These are phyloP conservation scores for Candolleomyces aberdarensis DNA, from an alignment of 768 basidiomycete species.

Conservation along the genomic window DNA sequence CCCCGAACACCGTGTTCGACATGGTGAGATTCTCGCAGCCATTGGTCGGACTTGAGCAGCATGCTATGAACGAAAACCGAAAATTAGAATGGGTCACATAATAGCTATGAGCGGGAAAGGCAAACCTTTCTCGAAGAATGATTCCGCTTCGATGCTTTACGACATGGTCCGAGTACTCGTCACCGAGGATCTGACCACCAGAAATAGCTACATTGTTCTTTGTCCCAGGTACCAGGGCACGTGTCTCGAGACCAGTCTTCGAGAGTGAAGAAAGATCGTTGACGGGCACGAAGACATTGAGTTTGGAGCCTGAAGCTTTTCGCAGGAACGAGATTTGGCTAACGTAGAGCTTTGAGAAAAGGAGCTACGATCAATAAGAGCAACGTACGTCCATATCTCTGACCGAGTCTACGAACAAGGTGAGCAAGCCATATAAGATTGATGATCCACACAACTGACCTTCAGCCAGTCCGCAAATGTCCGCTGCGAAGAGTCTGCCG, in stretches of 20 bases:
- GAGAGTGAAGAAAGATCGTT: conserved; percentile 84
- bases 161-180: conserved; percentile 95
- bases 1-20: conserved; percentile 76
- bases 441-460: conserved; percentile 32
- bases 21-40: conserved; percentile 70
- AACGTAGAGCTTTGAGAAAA: too few species aligned
- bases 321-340: conserved; percentile 85
- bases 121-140: conserved; percentile 84
- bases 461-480: conserved; percentile 88
- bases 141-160: conserved; percentile 93
- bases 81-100: neutral
- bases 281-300: conserved; percentile 90
- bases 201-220: conserved; percentile 71
- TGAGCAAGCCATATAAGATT: neutral
- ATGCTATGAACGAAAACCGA: conserved; percentile 43
- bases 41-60: conserved; percentile 90
- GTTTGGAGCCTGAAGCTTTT: conserved; percentile 72
- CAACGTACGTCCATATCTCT: conserved; percentile 88
- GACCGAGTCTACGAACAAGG: conserved; percentile 56
- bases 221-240: conserved; percentile 60
- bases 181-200: conserved; percentile 85
- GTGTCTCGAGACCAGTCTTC: conserved; percentile 56
- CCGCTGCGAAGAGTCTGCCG: conserved; percentile 51
- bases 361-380: too few species aligned
- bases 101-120: neutral